Conservation (phyloP, 148 eudicot species). For the Spergularia bocconei region DNA sequence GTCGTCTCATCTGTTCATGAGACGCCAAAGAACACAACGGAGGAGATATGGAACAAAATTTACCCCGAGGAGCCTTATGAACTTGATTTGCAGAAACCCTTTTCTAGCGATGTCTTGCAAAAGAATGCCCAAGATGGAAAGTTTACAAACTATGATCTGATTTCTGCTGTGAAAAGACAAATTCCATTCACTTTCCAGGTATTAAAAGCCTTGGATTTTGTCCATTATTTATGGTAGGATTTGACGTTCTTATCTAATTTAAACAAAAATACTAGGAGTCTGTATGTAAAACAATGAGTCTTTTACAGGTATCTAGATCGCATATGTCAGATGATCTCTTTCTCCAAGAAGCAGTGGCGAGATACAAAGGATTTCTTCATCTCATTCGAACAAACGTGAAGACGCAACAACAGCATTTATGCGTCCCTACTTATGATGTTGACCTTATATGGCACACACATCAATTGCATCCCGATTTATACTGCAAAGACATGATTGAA, state of each 20-base stretch:
- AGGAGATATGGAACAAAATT: conserved; percentile 56
- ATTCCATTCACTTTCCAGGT: conserved; percentile 77
- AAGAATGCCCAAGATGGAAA: conserved; percentile 7
- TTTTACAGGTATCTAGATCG: conserved; percentile 61
- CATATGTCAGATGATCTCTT: conserved; percentile 55
- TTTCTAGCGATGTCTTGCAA: conserved; percentile 26
- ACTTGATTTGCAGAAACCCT: conserved; percentile 33
- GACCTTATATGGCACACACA: conserved; percentile 98
- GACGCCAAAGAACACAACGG: conserved; percentile 39
- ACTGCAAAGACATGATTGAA: conserved; percentile 55
- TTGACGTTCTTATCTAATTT: too few species aligned
- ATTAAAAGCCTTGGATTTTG: neutral
- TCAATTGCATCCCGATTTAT: conserved; percentile 66
- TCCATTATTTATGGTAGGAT: too few species aligned
- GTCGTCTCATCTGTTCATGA: conserved; percentile 63
- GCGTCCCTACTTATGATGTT: conserved; percentile 88
- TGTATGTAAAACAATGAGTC: too few species aligned
- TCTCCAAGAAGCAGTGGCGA: conserved; percentile 74
- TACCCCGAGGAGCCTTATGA: conserved; percentile 70
- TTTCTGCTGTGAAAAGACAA: conserved; percentile 72
- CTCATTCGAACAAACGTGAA: conserved; percentile 68
- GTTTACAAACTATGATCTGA: conserved; percentile 66
- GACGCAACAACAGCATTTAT: conserved; percentile 45
- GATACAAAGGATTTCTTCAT: conserved; percentile 89
- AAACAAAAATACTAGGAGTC: too few species aligned